Percentiles rank a stretch among this genome's conserved stretches.
Conservation (phyloP, 2,329 filamentous ascomycete genomes). For the Ophiocordyceps camponoti-floridani region DNA sequence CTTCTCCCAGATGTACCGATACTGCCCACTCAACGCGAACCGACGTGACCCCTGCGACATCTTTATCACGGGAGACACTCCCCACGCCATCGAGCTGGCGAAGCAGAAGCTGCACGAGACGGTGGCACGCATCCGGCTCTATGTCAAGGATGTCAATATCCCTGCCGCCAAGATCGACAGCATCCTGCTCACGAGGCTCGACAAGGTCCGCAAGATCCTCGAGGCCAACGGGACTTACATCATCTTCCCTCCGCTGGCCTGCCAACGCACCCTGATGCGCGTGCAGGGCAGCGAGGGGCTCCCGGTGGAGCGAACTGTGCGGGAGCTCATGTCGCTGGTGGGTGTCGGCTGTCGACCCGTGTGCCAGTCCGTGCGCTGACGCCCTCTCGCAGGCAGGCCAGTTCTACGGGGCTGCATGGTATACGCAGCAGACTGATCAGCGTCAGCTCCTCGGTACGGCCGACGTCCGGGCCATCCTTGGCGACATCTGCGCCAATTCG, state of each 20-base stretch:
- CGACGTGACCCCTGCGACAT: constrained; percentile 77
- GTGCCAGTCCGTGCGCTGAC: neutral
- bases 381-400: constrained; percentile 55
- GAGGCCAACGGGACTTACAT: constrained; percentile 93
- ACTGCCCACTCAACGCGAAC: constrained; percentile 65
- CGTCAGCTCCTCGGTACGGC: constrained; percentile 40
- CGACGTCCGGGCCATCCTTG: constrained; percentile 80
- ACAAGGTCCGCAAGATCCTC: constrained; percentile 96
- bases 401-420: constrained; percentile 96
- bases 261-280: constrained; percentile 66
- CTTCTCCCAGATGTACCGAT: constrained; percentile 82
- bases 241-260: constrained; percentile 74
- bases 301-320: constrained; percentile 84
- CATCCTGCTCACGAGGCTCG: constrained; percentile 74
- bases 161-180: constrained; percentile 88
- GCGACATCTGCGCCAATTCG: constrained; percentile 90
- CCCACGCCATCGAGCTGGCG: constrained; percentile 68
- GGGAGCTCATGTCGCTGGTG: constrained; percentile 89
- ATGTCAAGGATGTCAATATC: constrained; percentile 82
- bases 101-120: constrained; percentile 86
- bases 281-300: constrained; percentile 88
- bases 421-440: constrained; percentile 63
- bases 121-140: constrained; percentile 62
- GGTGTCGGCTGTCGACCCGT: constrained; percentile 13
- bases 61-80: constrained; percentile 82